phyloP scores from a whole-genome alignment of 768 basidiomycete species.

The Melanogaster broomeanus region DNA sequence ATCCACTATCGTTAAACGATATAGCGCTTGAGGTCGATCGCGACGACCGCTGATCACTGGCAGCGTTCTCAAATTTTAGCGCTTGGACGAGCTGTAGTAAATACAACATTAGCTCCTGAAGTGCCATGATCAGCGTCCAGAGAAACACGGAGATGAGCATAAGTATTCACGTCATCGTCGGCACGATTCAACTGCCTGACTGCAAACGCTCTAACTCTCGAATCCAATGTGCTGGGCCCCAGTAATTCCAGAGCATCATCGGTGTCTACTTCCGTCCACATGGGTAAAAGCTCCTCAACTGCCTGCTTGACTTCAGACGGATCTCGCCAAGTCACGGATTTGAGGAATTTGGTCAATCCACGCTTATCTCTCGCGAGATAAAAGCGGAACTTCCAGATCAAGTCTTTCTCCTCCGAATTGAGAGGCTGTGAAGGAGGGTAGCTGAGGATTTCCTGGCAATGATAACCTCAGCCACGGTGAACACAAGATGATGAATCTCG shows the following conservation, averaged over 20 bases:
- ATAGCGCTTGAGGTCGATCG: slow-evolving; percentile 71
- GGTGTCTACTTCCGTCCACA: slow-evolving; percentile 97
- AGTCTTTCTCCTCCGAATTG: slow-evolving; percentile 90
- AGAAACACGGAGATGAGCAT: background rate
- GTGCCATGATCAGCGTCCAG: background rate
- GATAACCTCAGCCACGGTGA: background rate
- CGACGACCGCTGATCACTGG: slow-evolving; percentile 75
- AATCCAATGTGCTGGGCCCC: slow-evolving; percentile 88
- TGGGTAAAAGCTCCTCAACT: slow-evolving; percentile 90
- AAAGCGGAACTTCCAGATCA: slow-evolving; percentile 99
- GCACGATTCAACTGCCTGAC: slow-evolving; percentile 88
- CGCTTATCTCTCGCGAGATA: slow-evolving; percentile 91
- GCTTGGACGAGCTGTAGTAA: slow-evolving; percentile 96
- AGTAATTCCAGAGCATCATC: slow-evolving; percentile 95
- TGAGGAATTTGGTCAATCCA: slow-evolving; percentile 96
- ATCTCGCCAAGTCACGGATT: slow-evolving; percentile 97
- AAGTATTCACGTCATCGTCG: slow-evolving; percentile 81
- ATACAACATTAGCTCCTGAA: slow-evolving; percentile 88
- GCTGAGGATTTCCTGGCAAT: slow-evolving; percentile 75
- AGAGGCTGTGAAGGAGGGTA: slow-evolving; percentile 89
- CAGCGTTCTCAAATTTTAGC: slow-evolving; percentile 90
- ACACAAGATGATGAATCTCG: background rate
- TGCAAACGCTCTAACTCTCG: slow-evolving; percentile 91
- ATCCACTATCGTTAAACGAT: slow-evolving; percentile 88
- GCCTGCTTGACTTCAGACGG: slow-evolving; percentile 96